Evolutionary conservation across 768 basidiomycete species (phyloP), one percentile per base, ranked within the genome.

Genomic region (Russula virescens): DNA sequence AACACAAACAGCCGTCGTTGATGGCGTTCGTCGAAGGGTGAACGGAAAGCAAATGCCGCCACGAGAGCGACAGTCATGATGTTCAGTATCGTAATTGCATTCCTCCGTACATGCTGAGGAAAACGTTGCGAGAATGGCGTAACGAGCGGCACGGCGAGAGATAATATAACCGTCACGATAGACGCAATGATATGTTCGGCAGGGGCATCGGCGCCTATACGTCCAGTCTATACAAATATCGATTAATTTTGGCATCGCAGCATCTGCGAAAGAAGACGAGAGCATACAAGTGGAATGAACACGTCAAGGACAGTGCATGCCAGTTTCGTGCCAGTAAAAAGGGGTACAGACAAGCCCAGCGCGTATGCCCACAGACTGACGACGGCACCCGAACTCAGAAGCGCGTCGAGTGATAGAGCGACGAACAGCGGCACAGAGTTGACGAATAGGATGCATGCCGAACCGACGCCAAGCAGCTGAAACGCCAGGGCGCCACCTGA

Each of bases 151-250:
- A 87, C 66, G 6, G 79, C 74, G 38, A 87, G 79, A 38, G 83
- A 77, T 5, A 82, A 80, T 3, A 87, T 71, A 34, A 81, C 69
- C 0, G 87, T 75, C 5, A 91, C 82, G 35, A 95, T 82, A 3
- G 85, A 83, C 0, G 91, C 94, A 42, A 98, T 88, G 69, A 98
- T 87, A 70, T 89, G 83, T 65, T 98, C 96, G 1, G 87, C 86
- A 0, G 96, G 95, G 0, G 88, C 91, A 43, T 90, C 87, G 40
- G 79, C 81, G 38, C 92, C 91, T 53, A 89, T 83, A 9, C 93
- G 83, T 23, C 94, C 94, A 0, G 89, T 92, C 88, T 91, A 66
- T 7, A 60, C 16, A 43, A 63, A 62, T 68, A 51, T 51, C 51
- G 10, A 9, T 43, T 19, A 43, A 19, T 18, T 18, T 43, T 40